Percentiles rank a stretch among this genome's conserved stretches.
Conservation (phyloP, 768 basidiomycete genomes). For the Royoungia palumana region DNA sequence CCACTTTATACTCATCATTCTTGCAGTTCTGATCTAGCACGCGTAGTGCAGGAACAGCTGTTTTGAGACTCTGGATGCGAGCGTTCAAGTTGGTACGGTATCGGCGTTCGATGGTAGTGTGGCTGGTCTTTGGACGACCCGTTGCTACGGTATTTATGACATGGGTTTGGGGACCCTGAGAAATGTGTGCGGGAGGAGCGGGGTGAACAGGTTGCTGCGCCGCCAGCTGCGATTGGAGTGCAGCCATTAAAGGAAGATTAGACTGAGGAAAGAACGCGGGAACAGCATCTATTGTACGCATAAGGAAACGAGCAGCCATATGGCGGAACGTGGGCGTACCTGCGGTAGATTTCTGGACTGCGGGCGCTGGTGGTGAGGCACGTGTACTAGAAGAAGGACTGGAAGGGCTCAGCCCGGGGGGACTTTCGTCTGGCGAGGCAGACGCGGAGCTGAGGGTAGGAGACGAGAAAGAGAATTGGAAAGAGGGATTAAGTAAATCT, state of each 20-base stretch:
- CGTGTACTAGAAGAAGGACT: constrained; percentile 29
- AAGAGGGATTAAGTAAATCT: constrained; percentile 28
- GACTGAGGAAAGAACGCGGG: constrained; percentile 17
- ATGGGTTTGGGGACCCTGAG: constrained; percentile 24
- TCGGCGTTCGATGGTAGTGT: constrained; percentile 85
- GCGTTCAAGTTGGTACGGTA: constrained; percentile 89
- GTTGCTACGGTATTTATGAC: constrained; percentile 16
- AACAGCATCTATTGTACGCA: constrained; percentile 23
- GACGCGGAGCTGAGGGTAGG: constrained; percentile 33
- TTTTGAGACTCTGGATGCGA: constrained; percentile 75
- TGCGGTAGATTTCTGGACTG: constrained; percentile 20
- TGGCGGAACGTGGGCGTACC: constrained; percentile 7
- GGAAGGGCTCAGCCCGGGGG: constrained; percentile 21
- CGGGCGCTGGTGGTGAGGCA: constrained; percentile 30
- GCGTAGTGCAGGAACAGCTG: constrained; percentile 80
- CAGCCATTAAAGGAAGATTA: constrained; percentile 27
- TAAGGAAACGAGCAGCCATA: neutral
- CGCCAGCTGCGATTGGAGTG: constrained; percentile 33
- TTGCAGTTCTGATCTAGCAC: constrained; percentile 59
- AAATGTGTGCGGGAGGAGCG: constrained; percentile 24
- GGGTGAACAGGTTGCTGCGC: constrained; percentile 27
- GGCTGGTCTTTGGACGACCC: constrained; percentile 64
- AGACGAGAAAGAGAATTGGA: constrained; percentile 43
- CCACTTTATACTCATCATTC: constrained; percentile 50
- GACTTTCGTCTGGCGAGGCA: constrained; percentile 29